Conservation (phyloP, 2,329 filamentous ascomycete genomes). For the Neopestalotiopsis sp. region DNA sequence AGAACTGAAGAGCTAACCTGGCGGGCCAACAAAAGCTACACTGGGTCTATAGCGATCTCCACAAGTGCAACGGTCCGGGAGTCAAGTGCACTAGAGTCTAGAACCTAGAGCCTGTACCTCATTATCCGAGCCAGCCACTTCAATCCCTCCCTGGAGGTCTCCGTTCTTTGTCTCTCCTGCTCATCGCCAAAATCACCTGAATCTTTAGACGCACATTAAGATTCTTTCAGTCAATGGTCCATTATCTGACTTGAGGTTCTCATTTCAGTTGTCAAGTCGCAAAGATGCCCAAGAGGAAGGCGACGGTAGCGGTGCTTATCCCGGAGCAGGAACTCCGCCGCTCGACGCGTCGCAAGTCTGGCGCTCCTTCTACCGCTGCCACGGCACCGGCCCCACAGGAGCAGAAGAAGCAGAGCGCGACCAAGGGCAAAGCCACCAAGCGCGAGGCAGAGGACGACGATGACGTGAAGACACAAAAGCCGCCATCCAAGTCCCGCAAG, state of each 20-base stretch:
- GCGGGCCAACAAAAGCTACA: too few species aligned
- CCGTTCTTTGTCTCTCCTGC: background rate
- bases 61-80: too few species aligned
- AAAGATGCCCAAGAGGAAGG: slow-evolving; percentile 30
- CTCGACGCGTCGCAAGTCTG: slow-evolving; percentile 19
- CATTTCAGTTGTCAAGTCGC: too few species aligned
- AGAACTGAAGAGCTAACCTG: too few species aligned
- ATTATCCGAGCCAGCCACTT: background rate
- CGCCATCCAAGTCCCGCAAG: slow-evolving; percentile 3
- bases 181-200: too few species aligned
- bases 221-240: too few species aligned
- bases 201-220: too few species aligned
- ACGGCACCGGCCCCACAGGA: slow-evolving; percentile 7
- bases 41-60: too few species aligned
- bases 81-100: too few species aligned
- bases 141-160: background rate
- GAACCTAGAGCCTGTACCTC: too few species aligned
- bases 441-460: slow-evolving; percentile 13
- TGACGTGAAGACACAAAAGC: background rate
- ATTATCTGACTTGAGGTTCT: too few species aligned
- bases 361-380: background rate
- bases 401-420: background rate
- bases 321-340: slow-evolving; percentile 19
- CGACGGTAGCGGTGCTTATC: slow-evolving; percentile 17
- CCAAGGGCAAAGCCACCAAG: slow-evolving; percentile 7